Conservation (phyloP, 768 basidiomycete species). For the Suillus subaureus region DNA sequence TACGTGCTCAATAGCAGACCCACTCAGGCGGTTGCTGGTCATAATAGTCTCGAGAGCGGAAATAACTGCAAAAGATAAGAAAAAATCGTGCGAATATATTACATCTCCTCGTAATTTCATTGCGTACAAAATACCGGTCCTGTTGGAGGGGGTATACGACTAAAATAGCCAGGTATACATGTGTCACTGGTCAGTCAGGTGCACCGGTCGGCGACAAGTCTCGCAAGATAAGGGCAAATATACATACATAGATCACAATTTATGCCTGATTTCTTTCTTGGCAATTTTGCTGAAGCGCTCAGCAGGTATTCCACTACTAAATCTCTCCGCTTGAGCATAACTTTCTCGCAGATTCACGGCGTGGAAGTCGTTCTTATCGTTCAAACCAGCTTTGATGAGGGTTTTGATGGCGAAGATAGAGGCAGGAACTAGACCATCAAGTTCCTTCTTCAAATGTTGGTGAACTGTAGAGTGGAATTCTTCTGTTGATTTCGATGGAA, state of each 20-base stretch:
- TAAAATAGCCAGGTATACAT: slow-evolving; percentile 8
- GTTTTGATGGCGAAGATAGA: slow-evolving; percentile 55
- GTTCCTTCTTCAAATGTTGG: slow-evolving; percentile 49
- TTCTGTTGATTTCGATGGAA: slow-evolving; percentile 51
- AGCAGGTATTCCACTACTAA: slow-evolving; percentile 60
- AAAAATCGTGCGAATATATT: neutral
- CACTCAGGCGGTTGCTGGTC: neutral
- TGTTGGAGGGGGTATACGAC: neutral
- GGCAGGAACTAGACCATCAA: slow-evolving; percentile 57
- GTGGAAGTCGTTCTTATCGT: slow-evolving; percentile 66
- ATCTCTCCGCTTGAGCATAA: slow-evolving; percentile 68
- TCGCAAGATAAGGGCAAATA: neutral
- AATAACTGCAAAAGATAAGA: neutral
- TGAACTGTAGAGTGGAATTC: slow-evolving; percentile 58
- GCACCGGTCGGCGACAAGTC: neutral
- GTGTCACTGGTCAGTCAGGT: neutral
- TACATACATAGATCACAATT: slow-evolving; percentile 40
- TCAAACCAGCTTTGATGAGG: slow-evolving; percentile 55
- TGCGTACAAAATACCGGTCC: neutral
- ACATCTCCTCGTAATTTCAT: neutral
- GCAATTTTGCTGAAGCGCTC: slow-evolving; percentile 59
- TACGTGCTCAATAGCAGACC: neutral
- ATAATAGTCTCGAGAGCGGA: neutral
- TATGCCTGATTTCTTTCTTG: slow-evolving; percentile 66
- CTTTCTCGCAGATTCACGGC: slow-evolving; percentile 69